phyloP scores from a whole-genome alignment of 441 rosid genomes.

The Jatropha multifida region DNA sequence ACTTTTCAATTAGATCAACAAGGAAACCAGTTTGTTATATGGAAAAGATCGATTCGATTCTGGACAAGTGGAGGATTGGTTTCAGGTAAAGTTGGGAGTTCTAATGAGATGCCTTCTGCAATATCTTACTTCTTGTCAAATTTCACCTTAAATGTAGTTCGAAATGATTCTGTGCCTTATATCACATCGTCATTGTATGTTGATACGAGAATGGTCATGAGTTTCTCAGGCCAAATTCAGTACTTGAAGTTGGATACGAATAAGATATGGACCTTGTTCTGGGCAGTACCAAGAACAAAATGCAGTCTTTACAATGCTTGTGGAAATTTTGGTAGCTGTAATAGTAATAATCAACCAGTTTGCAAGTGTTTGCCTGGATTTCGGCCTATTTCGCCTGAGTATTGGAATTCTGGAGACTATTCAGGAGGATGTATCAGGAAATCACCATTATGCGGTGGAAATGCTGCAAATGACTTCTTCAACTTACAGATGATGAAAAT shows the following conservation, averaged over 20 bases:
- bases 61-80: slow-evolving; percentile 42
- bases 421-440: slow-evolving; percentile 55
- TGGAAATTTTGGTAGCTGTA: slow-evolving; percentile 62
- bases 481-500: slow-evolving; percentile 49
- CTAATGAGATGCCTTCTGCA: slow-evolving; percentile 43
- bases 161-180: slow-evolving; percentile 33
- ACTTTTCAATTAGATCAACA: slow-evolving; percentile 46
- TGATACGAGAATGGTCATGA: slow-evolving; percentile 45
- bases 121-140: slow-evolving; percentile 46
- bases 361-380: slow-evolving; percentile 70
- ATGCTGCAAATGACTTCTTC: slow-evolving; percentile 36
- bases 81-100: slow-evolving; percentile 33
- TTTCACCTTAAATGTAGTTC: slow-evolving; percentile 34
- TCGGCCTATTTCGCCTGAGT: slow-evolving; percentile 31
- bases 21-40: slow-evolving; percentile 35
- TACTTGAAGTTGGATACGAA: slow-evolving; percentile 30
- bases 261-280: slow-evolving; percentile 43
- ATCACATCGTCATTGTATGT: slow-evolving; percentile 32
- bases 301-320: slow-evolving; percentile 50
- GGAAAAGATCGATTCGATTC: slow-evolving; percentile 37
- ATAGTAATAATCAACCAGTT: slow-evolving; percentile 33
- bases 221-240: slow-evolving; percentile 48
- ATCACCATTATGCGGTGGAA: slow-evolving; percentile 36
- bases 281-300: slow-evolving; percentile 50
- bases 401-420: slow-evolving; percentile 44